Evolutionary conservation across 768 basidiomycete genomes (phyloP).

Genomic region (Pulveroboletus sp.): DNA sequence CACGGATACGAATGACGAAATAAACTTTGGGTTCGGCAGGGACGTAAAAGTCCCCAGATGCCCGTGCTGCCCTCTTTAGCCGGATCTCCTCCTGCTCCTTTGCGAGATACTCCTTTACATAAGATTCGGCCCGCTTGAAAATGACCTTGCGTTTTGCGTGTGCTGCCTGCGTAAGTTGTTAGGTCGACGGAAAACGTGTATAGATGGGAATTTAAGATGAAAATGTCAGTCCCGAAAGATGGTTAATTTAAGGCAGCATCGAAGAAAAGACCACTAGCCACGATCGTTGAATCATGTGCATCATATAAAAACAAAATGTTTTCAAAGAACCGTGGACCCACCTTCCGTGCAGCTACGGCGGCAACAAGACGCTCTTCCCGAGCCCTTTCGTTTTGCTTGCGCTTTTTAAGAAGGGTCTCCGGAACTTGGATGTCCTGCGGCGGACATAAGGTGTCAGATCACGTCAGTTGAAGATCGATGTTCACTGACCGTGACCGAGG

Average conservation of each 20-base stretch:
- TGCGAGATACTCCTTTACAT: constrained; percentile 92
- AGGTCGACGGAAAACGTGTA: constrained; percentile 6
- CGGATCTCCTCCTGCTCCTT: constrained; percentile 97
- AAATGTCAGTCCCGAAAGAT: constrained; percentile 70
- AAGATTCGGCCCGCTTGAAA: constrained; percentile 98
- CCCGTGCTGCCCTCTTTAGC: constrained; percentile 87
- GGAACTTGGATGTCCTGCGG: constrained; percentile 89
- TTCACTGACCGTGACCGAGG: constrained; percentile 42
- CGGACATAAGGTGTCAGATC: constrained; percentile 8
- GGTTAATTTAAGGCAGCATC: constrained; percentile 82
- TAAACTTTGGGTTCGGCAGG: constrained; percentile 95
- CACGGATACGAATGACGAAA: constrained; percentile 96
- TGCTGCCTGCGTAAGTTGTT: constrained; percentile 52
- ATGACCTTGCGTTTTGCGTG: constrained; percentile 93
- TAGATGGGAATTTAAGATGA: background rate
- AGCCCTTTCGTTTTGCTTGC: constrained; percentile 96
- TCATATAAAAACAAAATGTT: constrained; percentile 45
- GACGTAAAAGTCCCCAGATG: constrained; percentile 95
- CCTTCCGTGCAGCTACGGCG: constrained; percentile 84
- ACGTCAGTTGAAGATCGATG: background rate
- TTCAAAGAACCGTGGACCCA: constrained; percentile 35
- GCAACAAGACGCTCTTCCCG: constrained; percentile 88
- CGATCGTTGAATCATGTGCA: constrained; percentile 69
- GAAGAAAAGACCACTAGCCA: constrained; percentile 68
- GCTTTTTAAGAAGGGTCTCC: constrained; percentile 99